Conservation (phyloP, 805 yeast species). For the Tetrapisispora nanseiensis region DNA sequence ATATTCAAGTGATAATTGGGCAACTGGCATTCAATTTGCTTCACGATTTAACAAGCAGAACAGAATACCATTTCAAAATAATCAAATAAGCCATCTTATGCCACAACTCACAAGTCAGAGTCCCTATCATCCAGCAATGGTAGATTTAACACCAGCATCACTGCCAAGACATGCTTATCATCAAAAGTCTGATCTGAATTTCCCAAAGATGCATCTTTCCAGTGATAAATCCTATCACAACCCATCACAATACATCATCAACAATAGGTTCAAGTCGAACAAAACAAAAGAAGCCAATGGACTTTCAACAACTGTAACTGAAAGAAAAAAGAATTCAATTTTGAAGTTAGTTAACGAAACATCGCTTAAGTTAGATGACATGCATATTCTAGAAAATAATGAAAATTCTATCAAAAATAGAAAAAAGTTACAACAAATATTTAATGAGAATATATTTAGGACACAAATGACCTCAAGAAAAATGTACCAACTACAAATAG, state of each 20-base stretch:
- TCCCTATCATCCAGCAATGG: conserved; percentile 4
- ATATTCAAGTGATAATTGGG: background rate
- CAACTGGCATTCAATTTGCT: background rate
- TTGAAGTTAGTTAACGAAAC: conserved; percentile 4
- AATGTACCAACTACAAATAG: conserved; percentile 26
- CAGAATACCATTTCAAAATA: background rate
- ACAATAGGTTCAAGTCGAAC: background rate
- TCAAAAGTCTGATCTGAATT: background rate
- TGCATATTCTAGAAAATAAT: conserved; percentile 1
- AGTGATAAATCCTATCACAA: background rate
- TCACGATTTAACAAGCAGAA: background rate
- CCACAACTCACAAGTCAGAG: too few relatives aligned
- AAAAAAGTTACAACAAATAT: conserved; percentile 23
- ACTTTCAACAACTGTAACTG: background rate
- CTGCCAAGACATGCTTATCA: conserved; percentile 3
- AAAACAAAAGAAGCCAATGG: background rate
- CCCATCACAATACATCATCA: background rate
- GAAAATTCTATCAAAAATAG: conserved; percentile 1
- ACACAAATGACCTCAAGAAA: conserved; percentile 29
- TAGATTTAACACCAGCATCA: background rate
- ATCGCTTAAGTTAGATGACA: background rate
- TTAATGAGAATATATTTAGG: conserved; percentile 27
- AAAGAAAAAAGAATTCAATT: conserved; percentile 3
- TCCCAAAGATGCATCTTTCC: background rate
- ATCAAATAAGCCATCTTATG: too few relatives aligned